These are phyloP conservation scores for Kuraishia cidri DNA, from an alignment of 805 yeast genomes.

Conservation along the genomic window DNA sequence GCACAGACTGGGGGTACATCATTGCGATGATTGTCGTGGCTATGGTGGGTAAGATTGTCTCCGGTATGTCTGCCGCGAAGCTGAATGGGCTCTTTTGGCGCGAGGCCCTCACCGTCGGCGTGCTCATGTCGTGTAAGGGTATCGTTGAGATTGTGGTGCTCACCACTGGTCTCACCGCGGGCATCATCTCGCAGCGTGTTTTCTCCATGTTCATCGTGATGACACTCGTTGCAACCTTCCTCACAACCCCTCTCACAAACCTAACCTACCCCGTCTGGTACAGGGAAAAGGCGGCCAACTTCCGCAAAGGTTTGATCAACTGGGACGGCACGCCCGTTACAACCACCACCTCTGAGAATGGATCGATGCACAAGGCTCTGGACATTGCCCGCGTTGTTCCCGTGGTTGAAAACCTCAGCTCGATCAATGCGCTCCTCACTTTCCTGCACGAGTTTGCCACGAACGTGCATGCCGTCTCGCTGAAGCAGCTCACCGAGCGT, in stretches of 20 bases:
- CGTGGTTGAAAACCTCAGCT: neutral
- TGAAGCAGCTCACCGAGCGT: conserved; percentile 54
- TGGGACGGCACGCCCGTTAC: conserved; percentile 7
- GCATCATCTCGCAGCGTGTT: conserved; percentile 52
- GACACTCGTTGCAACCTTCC: conserved; percentile 72
- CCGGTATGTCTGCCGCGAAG: conserved; percentile 61
- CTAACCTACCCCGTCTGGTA: conserved; percentile 53
- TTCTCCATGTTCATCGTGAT: conserved; percentile 78
- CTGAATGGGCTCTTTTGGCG: conserved; percentile 58
- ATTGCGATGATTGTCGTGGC: conserved; percentile 63
- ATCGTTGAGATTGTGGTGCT: conserved; percentile 78
- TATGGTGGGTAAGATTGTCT: conserved; percentile 54
- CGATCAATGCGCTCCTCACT: too few relatives aligned
- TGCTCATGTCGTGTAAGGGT: conserved; percentile 84
- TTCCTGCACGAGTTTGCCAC: conserved; percentile 9
- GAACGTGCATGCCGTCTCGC: conserved; percentile 40
- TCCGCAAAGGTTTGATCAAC: conserved; percentile 9
- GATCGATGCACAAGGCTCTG: conserved; percentile 17
- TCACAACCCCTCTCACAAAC: conserved; percentile 70
- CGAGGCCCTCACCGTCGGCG: conserved; percentile 69
- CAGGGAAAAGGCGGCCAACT: conserved; percentile 38
- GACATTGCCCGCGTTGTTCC: conserved; percentile 10
- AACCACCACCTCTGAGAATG: conserved; percentile 18
- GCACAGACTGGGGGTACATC: conserved; percentile 73
- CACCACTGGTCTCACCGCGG: conserved; percentile 64